Percentiles rank a stretch among this genome's conserved stretches.
phyloP scores from a whole-genome alignment of 2,329 filamentous ascomycete genomes.

The Fusarium subglutinans region DNA sequence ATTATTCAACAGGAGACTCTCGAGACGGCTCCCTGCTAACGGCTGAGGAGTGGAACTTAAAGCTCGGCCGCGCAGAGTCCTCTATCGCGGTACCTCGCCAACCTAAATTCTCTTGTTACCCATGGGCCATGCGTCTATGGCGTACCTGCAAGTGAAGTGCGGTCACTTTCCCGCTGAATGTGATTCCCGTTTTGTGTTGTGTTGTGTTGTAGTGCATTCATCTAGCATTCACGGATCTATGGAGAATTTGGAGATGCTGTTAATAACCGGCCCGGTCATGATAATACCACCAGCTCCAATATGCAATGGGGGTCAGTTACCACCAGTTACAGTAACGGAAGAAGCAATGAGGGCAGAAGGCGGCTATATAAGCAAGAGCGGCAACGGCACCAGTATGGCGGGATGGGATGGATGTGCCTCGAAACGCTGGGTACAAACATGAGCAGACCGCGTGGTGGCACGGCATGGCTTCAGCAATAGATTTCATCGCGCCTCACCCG shows the following conservation, averaged over 20 bases:
- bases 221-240: slow-evolving; percentile 38
- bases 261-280: slow-evolving; percentile 40
- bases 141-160: not conserved
- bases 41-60: slow-evolving; percentile 31
- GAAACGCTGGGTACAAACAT: slow-evolving; percentile 8
- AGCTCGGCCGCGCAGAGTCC: slow-evolving; percentile 17
- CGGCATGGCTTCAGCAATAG: slow-evolving; percentile 12
- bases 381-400: slow-evolving; percentile 10
- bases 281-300: slow-evolving; percentile 12
- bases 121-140: slow-evolving; percentile 6
- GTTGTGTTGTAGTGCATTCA: slow-evolving; percentile 19
- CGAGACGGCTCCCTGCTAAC: slow-evolving; percentile 19
- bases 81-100: slow-evolving; percentile 25
- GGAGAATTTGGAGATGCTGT: slow-evolving; percentile 16
- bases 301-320: slow-evolving; percentile 10
- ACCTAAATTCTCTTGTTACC: slow-evolving; percentile 3
- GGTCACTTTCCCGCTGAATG: not conserved
- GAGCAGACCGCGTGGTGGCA: slow-evolving; percentile 18
- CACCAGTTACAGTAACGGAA: slow-evolving; percentile 12
- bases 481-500: slow-evolving; percentile 41
- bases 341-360: slow-evolving; percentile 11
- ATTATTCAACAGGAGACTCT: slow-evolving; percentile 17
- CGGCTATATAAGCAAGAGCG: slow-evolving; percentile 23
- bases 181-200: not conserved
- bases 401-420: slow-evolving; percentile 17